phyloP scores from a whole-genome alignment of 83 land plant genomes.

The Diphasiastrum complanatum region DNA sequence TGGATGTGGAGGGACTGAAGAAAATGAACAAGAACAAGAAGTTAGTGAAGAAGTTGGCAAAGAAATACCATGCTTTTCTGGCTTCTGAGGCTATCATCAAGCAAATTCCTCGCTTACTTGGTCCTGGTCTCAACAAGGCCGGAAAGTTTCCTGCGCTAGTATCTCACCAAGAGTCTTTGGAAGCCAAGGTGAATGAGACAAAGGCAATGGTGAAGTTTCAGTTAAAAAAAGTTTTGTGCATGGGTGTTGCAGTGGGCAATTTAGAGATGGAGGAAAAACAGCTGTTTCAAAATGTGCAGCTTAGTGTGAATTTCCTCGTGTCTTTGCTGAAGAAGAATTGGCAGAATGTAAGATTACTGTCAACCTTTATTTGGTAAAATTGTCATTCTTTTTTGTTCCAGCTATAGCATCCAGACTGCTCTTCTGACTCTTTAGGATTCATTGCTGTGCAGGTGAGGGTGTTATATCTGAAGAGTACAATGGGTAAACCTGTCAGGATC shows the following conservation, averaged over 20 bases:
- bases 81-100: slow-evolving; percentile 60
- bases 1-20: slow-evolving; percentile 72
- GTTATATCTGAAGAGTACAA: slow-evolving; percentile 62
- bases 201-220: slow-evolving; percentile 73
- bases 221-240: slow-evolving; percentile 75
- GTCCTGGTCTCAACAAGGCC: slow-evolving; percentile 85
- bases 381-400: neutral
- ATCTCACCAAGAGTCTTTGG: slow-evolving; percentile 58
- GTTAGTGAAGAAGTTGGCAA: slow-evolving; percentile 57
- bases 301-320: slow-evolving; percentile 76
- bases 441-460: slow-evolving; percentile 47
- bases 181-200: slow-evolving; percentile 57
- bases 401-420: neutral
- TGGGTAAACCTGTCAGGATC: slow-evolving; percentile 50
- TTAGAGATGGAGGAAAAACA: slow-evolving; percentile 75
- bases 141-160: slow-evolving; percentile 77
- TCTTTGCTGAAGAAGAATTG: slow-evolving; percentile 77
- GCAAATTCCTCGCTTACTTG: slow-evolving; percentile 63
- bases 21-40: slow-evolving; percentile 74
- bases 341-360: slow-evolving; percentile 59
- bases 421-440: neutral
- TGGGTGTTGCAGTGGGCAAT: slow-evolving; percentile 87
- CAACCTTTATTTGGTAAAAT: neutral
- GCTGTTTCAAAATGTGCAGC: slow-evolving; percentile 64
- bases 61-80: slow-evolving; percentile 62